Evolutionary conservation across 2,329 filamentous ascomycete species (phyloP).

Genomic region (Ploettnerulaceae sp.): DNA sequence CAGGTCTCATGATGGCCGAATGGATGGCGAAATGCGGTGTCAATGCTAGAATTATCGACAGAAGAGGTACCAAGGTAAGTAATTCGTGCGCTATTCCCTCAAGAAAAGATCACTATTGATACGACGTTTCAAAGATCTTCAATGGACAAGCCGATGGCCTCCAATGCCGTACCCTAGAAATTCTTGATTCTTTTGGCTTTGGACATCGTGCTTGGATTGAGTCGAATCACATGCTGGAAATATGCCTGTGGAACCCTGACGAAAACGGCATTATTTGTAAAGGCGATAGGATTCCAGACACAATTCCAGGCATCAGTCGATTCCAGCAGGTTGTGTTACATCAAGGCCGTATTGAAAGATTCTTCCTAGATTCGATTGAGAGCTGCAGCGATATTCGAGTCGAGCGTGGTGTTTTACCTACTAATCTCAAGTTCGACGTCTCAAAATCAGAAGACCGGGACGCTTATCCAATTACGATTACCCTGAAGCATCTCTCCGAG

Average conservation of each 20-base stretch:
- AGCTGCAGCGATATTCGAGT: constrained; percentile 50
- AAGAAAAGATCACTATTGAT: neutral
- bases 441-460: constrained; percentile 43
- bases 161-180: constrained; percentile 58
- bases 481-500: constrained; percentile 51
- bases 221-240: constrained; percentile 64
- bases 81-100: constrained; percentile 16
- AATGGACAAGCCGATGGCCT: constrained; percentile 59
- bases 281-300: constrained; percentile 58
- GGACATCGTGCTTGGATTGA: constrained; percentile 61
- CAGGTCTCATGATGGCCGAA: constrained; percentile 42
- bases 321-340: constrained; percentile 65
- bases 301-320: constrained; percentile 53
- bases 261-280: constrained; percentile 51
- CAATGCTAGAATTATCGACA: constrained; percentile 45
- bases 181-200: constrained; percentile 69
- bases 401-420: constrained; percentile 56
- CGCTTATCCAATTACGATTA: constrained; percentile 57
- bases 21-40: constrained; percentile 47
- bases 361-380: constrained; percentile 58
- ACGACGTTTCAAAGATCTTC: neutral
- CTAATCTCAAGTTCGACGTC: constrained; percentile 50
- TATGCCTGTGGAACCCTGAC: constrained; percentile 58
- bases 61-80: constrained; percentile 35
- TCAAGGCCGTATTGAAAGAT: constrained; percentile 63